phyloP scores from a whole-genome alignment of 495 filamentous ascomycete genomes.

The Penicillium atrosanguineum region DNA sequence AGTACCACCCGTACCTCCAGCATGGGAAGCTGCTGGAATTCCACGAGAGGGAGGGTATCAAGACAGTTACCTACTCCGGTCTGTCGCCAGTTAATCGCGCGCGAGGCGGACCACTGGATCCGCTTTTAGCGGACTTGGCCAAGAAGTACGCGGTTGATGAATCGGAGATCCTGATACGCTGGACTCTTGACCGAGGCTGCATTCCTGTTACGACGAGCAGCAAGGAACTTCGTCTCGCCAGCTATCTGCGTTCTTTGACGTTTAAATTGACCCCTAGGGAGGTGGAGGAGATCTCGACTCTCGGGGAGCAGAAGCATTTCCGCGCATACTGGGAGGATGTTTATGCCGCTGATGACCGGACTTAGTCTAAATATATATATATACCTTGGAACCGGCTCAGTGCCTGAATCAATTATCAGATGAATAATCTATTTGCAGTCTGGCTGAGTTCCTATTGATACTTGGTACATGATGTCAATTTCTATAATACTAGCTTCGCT shows the following conservation, averaged over 20 bases:
- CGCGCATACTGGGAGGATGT: constrained; percentile 65
- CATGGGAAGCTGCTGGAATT: constrained; percentile 63
- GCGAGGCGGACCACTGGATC: constrained; percentile 66
- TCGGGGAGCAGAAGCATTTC: constrained; percentile 66
- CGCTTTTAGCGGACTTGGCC: constrained; percentile 56
- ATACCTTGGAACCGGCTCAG: no score
- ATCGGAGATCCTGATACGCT: constrained; percentile 68
- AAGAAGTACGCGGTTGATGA: constrained; percentile 75
- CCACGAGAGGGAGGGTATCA: constrained; percentile 66
- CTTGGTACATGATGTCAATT: no score
- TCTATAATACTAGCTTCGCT: no score
- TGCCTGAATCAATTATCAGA: no score
- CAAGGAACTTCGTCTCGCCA: constrained; percentile 66
- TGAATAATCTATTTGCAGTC: no score
- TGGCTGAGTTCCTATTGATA: no score
- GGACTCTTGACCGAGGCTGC: constrained; percentile 76
- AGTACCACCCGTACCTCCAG: constrained; percentile 87
- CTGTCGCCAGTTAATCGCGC: constrained; percentile 66
- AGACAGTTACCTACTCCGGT: constrained; percentile 65
- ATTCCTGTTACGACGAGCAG: constrained; percentile 76
- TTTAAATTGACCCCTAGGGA: constrained; percentile 75
- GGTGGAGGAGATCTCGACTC: constrained; percentile 59
- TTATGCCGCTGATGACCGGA: constrained; percentile 59
- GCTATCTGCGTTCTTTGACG: constrained; percentile 58
- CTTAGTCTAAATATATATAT: constrained; percentile 29